Conservation (phyloP, 148 eudicot species). For the Chenopodium formosanum region DNA sequence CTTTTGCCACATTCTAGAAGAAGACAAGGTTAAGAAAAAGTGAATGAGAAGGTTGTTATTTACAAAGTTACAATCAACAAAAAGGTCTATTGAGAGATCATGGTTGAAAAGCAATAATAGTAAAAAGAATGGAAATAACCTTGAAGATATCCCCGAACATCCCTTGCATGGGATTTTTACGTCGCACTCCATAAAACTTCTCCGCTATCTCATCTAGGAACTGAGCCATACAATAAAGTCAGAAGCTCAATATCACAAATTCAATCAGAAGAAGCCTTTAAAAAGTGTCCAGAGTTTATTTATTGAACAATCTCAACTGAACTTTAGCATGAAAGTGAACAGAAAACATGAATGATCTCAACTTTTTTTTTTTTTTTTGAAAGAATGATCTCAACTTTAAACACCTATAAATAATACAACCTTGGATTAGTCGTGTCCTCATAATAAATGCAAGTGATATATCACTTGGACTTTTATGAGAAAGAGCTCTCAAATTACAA, state of each 20-base stretch:
- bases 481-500: too few relatives aligned
- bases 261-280: background rate
- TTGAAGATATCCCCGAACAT: slow-evolving; percentile 89
- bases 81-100: background rate
- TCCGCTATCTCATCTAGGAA: slow-evolving; percentile 82
- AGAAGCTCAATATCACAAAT: background rate
- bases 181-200: slow-evolving; percentile 76
- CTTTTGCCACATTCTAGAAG: background rate
- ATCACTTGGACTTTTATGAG: background rate
- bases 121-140: slow-evolving; percentile 33
- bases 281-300: background rate
- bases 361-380: too few relatives aligned
- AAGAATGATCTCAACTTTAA: too few relatives aligned
- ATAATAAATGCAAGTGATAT: background rate
- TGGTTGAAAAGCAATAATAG: background rate
- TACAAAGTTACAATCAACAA: background rate
- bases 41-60: background rate
- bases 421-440: background rate
- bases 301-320: background rate
- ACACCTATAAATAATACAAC: background rate
- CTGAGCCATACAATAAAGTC: slow-evolving; percentile 32
- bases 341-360: background rate
- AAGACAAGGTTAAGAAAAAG: background rate
- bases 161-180: slow-evolving; percentile 79
- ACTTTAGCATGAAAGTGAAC: background rate